A percentile compares a stretch with the other conserved stretches of the same genome.
phyloP scores from a whole-genome alignment of 768 basidiomycete genomes.

The Leccinellum albellum region DNA sequence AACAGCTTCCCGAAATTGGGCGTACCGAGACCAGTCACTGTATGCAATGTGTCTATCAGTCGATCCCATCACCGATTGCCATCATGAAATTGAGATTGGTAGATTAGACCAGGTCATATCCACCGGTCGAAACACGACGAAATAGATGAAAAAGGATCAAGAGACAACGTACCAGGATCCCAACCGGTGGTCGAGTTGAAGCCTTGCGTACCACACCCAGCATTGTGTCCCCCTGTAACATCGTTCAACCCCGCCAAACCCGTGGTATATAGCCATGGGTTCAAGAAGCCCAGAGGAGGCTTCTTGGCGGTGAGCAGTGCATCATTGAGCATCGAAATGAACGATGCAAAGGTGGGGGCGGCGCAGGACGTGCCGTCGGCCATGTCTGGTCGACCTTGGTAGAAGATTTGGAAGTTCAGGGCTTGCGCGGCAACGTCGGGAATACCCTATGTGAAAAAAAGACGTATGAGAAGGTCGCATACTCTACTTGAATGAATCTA shows the following conservation, averaged over 20 bases:
- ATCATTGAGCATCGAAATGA: constrained; percentile 60
- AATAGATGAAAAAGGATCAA: background rate
- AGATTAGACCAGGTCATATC: background rate
- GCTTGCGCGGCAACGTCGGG: constrained; percentile 69
- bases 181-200: constrained; percentile 43
- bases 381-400: constrained; percentile 33
- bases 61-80: background rate
- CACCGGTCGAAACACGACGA: background rate
- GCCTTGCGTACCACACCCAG: constrained; percentile 43
- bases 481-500: background rate
- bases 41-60: background rate
- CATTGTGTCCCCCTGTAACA: constrained; percentile 53
- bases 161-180: constrained; percentile 48
- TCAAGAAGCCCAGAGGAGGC: constrained; percentile 52
- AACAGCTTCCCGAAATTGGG: constrained; percentile 49
- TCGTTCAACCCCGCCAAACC: constrained; percentile 45
- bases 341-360: background rate
- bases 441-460: constrained; percentile 34
- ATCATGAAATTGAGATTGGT: background rate
- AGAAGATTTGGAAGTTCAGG: constrained; percentile 45
- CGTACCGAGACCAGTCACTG: constrained; percentile 55
- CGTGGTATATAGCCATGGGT: constrained; percentile 52
- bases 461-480: background rate
- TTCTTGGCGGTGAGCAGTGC: constrained; percentile 44
- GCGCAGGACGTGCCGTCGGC: constrained; percentile 66